Evolutionary conservation across 495 filamentous ascomycete genomes (phyloP).

Genomic region (Aspergillus sclerotioniger): DNA sequence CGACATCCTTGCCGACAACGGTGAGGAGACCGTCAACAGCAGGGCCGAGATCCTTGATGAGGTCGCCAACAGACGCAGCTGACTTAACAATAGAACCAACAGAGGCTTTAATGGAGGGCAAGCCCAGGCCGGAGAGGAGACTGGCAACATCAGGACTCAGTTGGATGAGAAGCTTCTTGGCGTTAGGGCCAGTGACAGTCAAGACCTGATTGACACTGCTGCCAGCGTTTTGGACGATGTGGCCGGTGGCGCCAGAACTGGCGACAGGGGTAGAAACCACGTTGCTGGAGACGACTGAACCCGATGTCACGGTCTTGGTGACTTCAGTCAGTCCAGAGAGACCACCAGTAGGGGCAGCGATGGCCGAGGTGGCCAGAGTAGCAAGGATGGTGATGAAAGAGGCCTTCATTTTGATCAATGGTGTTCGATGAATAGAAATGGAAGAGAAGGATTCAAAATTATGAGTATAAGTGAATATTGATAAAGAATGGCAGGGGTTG

Average conservation of each 20-base stretch:
- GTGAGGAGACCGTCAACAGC: slow-evolving; percentile 30
- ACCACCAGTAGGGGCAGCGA: slow-evolving; percentile 32
- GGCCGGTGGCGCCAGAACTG: slow-evolving; percentile 17
- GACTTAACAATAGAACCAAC: slow-evolving; percentile 16
- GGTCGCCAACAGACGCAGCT: slow-evolving; percentile 14
- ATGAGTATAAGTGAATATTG: slow-evolving; percentile 4
- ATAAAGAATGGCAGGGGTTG: slow-evolving; percentile 35
- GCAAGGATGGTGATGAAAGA: slow-evolving; percentile 34
- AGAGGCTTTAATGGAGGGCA: slow-evolving; percentile 28
- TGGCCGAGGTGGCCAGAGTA: slow-evolving; percentile 30
- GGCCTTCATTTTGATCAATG: slow-evolving; percentile 36
- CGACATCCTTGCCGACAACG: slow-evolving; percentile 29
- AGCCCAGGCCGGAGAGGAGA: slow-evolving; percentile 35
- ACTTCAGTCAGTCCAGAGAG: slow-evolving; percentile 27
- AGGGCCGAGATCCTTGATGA: slow-evolving; percentile 29
- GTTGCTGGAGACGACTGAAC: slow-evolving; percentile 6
- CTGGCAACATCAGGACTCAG: slow-evolving; percentile 32
- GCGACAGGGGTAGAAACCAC: slow-evolving; percentile 14
- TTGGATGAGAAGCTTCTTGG: slow-evolving; percentile 34
- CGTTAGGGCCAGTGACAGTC: slow-evolving; percentile 31
- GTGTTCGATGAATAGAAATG: slow-evolving; percentile 19
- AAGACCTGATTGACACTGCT: slow-evolving; percentile 30
- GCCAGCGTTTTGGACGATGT: slow-evolving; percentile 32
- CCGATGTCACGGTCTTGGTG: slow-evolving; percentile 18
- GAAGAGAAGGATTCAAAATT: slow-evolving; percentile 7